Percentiles rank a stretch among this genome's conserved stretches.
These are phyloP conservation scores for Detonula confervacea DNA, from an alignment of 352 stramenopile genomes.

Conservation along the genomic window DNA sequence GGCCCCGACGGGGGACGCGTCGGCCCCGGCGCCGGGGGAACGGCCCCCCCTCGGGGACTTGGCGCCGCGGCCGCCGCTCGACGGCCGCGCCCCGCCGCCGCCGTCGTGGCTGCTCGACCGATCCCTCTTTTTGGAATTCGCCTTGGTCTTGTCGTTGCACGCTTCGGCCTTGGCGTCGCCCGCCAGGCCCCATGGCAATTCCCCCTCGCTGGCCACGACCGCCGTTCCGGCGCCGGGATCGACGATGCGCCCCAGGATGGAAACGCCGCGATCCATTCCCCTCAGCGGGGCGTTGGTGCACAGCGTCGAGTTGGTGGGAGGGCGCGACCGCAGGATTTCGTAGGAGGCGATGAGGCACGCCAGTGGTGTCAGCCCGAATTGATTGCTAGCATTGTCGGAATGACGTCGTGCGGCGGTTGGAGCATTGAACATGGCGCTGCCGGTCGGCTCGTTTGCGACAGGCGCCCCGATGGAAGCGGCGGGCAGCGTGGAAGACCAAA, in stretches of 20 bases:
- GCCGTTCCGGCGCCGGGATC: constrained; percentile 36
- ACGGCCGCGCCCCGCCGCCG: neutral
- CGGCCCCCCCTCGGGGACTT: constrained; percentile 11
- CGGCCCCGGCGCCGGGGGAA: neutral
- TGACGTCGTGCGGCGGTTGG: neutral
- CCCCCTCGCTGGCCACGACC: constrained; percentile 31
- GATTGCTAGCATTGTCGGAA: neutral
- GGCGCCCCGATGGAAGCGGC: too few relatives aligned
- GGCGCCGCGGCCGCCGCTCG: neutral
- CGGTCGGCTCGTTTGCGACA: too few relatives aligned
- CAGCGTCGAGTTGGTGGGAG: constrained; percentile 18
- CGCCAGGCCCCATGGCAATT: constrained; percentile 25
- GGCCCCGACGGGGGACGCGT: neutral
- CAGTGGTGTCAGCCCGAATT: constrained; percentile 14
- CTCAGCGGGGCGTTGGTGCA: constrained; percentile 14
- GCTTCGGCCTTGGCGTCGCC: neutral
- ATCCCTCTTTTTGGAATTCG: constrained; percentile 12
- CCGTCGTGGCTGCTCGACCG: constrained; percentile 5
- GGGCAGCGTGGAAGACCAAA: constrained; percentile 49
- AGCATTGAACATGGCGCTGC: neutral
- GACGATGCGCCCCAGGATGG: constrained; percentile 43
- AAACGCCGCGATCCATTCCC: constrained; percentile 37
- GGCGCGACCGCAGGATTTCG: constrained; percentile 46
- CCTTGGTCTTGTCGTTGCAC: neutral
- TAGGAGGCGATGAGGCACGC: constrained; percentile 50